Percentiles rank a stretch among this genome's conserved stretches.
These are phyloP conservation scores for Pyrus pyrifolia DNA, from an alignment of 306 rosid species.

Conservation along the genomic window DNA sequence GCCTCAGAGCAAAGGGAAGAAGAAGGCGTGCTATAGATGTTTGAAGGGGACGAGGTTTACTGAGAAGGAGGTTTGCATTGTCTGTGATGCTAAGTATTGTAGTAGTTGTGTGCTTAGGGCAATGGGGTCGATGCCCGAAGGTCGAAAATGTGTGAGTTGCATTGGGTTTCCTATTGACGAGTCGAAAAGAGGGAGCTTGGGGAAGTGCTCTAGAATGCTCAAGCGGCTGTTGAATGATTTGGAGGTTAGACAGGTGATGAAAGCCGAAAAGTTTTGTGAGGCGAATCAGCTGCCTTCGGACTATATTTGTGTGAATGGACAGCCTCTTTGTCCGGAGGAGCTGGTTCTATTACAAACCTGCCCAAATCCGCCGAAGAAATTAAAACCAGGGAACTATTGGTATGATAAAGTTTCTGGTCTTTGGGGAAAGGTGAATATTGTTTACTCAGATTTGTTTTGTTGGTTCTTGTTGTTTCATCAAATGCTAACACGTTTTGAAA, in stretches of 20 bases:
- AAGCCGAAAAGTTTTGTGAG: constrained; percentile 77
- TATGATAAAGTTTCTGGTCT: constrained; percentile 98
- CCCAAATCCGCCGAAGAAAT: constrained; percentile 78
- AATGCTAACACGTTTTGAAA: constrained; percentile 12
- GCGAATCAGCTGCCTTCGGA: constrained; percentile 88
- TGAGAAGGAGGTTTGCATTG: constrained; percentile 89
- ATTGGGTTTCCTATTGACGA: constrained; percentile 80
- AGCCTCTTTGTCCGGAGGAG: constrained; percentile 72
- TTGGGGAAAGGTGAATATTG: constrained; percentile 92
- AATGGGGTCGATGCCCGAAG: constrained; percentile 99
- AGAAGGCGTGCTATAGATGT: constrained; percentile 78
- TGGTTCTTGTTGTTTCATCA: not conserved
- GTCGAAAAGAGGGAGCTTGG: constrained; percentile 64
- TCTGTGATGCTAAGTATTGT: constrained; percentile 91
- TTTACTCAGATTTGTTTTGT: not conserved
- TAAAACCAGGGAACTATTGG: constrained; percentile 97
- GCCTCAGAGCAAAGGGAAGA: constrained; percentile 63
- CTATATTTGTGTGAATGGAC: constrained; percentile 74
- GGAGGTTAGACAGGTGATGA: constrained; percentile 84
- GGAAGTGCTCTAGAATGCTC: constrained; percentile 83
- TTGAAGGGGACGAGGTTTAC: constrained; percentile 77
- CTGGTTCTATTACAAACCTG: constrained; percentile 55
- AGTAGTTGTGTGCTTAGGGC: constrained; percentile 84
- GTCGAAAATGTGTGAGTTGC: constrained; percentile 89
- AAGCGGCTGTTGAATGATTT: constrained; percentile 76